Conservation (phyloP, 2,329 filamentous ascomycete genomes). For the Monosporascus sp. region DNA sequence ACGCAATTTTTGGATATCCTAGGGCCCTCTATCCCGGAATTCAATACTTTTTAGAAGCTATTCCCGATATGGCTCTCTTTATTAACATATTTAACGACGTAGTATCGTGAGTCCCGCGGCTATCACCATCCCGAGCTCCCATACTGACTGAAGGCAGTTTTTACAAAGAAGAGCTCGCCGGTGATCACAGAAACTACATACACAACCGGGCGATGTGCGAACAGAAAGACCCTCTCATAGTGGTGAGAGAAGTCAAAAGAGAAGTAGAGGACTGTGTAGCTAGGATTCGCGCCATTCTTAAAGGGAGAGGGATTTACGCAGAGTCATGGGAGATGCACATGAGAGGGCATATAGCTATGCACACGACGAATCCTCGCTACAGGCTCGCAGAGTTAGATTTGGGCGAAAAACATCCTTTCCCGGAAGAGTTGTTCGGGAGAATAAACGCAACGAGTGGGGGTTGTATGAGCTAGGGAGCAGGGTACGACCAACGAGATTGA, state of each 20-base stretch:
- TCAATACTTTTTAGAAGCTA: constrained; percentile 13
- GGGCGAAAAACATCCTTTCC: constrained; percentile 12
- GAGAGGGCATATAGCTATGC: constrained; percentile 15
- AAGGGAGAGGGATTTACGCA: constrained; percentile 13
- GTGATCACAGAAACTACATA: constrained; percentile 14
- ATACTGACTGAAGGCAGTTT: constrained; percentile 8
- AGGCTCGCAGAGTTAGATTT: constrained; percentile 12
- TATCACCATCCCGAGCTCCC: not conserved
- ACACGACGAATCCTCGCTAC: constrained; percentile 15
- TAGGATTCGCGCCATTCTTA: constrained; percentile 10
- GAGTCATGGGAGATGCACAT: constrained; percentile 12
- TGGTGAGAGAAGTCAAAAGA: constrained; percentile 7
- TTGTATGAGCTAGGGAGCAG: not conserved
- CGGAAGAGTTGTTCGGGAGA: not conserved
- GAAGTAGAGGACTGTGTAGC: constrained; percentile 9
- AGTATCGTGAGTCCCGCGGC: constrained; percentile 12
- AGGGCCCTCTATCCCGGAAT: constrained; percentile 12
- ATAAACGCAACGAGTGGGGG: not conserved
- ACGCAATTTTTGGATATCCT: constrained; percentile 17
- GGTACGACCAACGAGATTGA: not conserved
- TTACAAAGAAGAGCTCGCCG: constrained; percentile 16
- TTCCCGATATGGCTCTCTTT: constrained; percentile 17
- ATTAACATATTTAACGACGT: constrained; percentile 19
- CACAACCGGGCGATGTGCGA: constrained; percentile 11
- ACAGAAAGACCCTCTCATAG: constrained; percentile 1